Base-by-base conservation (phyloP, 768 basidiomycete genomes). In the Leccinum olivaceopallidum region DNA sequence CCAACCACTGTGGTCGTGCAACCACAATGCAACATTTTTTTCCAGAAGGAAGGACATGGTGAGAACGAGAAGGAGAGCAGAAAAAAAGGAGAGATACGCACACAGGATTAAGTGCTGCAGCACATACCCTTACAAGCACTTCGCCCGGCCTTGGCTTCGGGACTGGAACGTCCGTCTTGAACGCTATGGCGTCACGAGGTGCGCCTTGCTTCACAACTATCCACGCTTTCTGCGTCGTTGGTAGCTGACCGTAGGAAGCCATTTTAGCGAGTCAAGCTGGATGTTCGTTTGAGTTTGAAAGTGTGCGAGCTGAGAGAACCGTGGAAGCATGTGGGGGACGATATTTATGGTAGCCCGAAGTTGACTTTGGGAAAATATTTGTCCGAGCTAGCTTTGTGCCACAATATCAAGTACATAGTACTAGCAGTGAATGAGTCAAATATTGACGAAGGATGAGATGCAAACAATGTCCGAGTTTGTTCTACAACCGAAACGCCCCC, bases 71-170 rank as follows among this genome's bases (percentile, higher is more conserved):
- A 34, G 9, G 6, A 22, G 6, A 32, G 1, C 2, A 20, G n/a
- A 24, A 2, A 36, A 4, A 36, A 36, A 4, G 5, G 44, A 47
- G 37, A 66, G 37, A 67, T 4, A 59, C 81, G 61, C 70, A 88
- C 85, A 85, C 79, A 2, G 89, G 89, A 66, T 93, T 93, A 47
- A 92, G 75, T 0, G 87, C 86, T 0, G 80, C 81, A 10, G 84
- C 81, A 24, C 75, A 72, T 4, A 86, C 77, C 59, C 78, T 77
- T 54, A 88, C 76, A 14, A 86, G 78, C 13, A 88, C 76, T 61
- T 83, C 73, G 4, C 77, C 80, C 18, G 64, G 53, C 13, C 67
- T 61, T 0, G 82, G 75, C 12, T 73, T 70, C 1, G 80, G 73
- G 7, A 77, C 67, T 0, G 73, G 66, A 2, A 66, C 60, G 52